Evolutionary conservation across 257 asterid genomes (phyloP).

Genomic region (Ophiorrhiza pumila): DNA sequence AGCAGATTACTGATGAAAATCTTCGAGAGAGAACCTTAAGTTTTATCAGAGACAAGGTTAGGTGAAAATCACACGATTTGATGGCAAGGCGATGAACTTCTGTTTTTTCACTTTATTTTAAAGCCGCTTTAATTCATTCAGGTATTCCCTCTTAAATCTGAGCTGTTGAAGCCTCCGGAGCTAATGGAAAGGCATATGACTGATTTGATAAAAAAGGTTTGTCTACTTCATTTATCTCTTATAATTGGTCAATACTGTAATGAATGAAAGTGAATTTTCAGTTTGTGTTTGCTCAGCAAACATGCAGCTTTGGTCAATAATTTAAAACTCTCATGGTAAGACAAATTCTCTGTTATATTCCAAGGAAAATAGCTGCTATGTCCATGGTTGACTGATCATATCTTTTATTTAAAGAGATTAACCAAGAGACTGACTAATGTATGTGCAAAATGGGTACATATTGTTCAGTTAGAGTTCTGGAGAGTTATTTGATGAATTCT

Average conservation of each 20-base stretch:
- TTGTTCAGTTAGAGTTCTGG: neutral
- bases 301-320: neutral
- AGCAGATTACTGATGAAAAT: constrained; percentile 84
- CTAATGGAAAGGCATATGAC: constrained; percentile 96
- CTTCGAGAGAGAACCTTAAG: constrained; percentile 82
- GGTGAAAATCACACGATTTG: constrained; percentile 19
- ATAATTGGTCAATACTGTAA: neutral
- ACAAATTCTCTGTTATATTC: neutral
- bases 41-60: constrained; percentile 84
- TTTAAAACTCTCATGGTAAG: neutral
- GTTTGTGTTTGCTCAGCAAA: neutral
- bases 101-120: neutral
- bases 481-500: neutral
- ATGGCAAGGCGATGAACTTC: constrained; percentile 8
- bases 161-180: constrained; percentile 76
- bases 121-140: constrained; percentile 23
- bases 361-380: neutral
- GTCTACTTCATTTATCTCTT: constrained; percentile 3
- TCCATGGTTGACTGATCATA: neutral
- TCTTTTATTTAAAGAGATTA: neutral
- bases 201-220: constrained; percentile 75
- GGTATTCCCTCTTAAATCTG: constrained; percentile 89
- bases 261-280: neutral
- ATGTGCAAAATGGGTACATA: neutral
- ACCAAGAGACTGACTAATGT: neutral